Percentiles rank a stretch among this genome's conserved stretches.
These are phyloP conservation scores for Puccinia horiana DNA, from an alignment of 1,284 basidiomycete genomes.

Conservation along the genomic window DNA sequence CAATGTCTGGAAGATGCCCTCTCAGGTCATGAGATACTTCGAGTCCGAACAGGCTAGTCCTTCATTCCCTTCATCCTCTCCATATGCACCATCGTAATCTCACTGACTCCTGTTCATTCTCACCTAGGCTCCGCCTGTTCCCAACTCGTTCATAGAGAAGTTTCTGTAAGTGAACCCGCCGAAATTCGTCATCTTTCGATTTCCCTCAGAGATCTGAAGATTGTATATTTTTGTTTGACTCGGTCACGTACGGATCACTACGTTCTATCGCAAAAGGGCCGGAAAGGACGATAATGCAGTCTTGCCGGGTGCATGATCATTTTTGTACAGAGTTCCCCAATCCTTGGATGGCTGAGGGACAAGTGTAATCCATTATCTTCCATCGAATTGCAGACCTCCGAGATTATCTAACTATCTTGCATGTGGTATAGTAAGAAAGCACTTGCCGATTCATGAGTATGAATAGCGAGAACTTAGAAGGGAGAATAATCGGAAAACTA, in stretches of 20 bases:
- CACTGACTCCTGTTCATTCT: not conserved
- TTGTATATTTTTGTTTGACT: not conserved
- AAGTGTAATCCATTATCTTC: too few species aligned
- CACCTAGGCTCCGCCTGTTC: constrained; percentile 32
- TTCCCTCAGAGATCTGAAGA: too few species aligned
- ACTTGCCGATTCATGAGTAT: too few species aligned
- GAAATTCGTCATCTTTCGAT: too few species aligned
- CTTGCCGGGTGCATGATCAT: not conserved
- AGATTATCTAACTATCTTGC: too few species aligned
- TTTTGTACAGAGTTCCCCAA: not conserved
- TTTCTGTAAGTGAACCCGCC: constrained; percentile 28
- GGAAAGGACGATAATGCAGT: constrained; percentile 25
- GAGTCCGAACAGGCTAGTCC: constrained; percentile 36
- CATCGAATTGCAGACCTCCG: too few species aligned
- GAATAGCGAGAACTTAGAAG: too few species aligned
- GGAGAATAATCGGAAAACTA: too few species aligned
- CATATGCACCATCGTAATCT: not conserved
- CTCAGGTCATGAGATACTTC: constrained; percentile 48
- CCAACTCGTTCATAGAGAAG: constrained; percentile 49
- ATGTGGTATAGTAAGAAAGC: too few species aligned
- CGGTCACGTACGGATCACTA: not conserved
- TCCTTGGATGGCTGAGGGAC: not conserved
- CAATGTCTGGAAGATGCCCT: constrained; percentile 49
- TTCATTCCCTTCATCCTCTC: not conserved
- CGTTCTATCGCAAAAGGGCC: not conserved